Conservation (phyloP, 2,329 filamentous ascomycete species). For the Elsinoe perseae region DNA sequence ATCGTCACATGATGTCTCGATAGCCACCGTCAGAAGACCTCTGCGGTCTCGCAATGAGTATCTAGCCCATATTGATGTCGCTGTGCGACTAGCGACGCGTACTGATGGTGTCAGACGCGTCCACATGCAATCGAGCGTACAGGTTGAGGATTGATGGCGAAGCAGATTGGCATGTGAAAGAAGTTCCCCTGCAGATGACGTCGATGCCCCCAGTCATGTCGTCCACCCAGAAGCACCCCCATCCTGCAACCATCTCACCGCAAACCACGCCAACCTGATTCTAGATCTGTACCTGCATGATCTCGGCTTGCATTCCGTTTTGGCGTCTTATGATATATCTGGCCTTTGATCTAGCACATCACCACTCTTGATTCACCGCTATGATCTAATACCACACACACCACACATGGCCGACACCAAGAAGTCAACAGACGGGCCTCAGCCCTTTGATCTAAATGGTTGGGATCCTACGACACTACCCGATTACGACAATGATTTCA, state of each 20-base stretch:
- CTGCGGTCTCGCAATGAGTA: conserved; percentile 19
- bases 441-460: conserved; percentile 54
- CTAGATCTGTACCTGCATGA: conserved; percentile 9
- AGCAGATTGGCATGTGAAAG: conserved; percentile 8
- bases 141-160: neutral
- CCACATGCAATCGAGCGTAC: conserved; percentile 5
- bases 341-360: neutral
- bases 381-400: neutral
- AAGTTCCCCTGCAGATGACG: conserved; percentile 11
- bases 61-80: neutral
- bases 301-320: neutral
- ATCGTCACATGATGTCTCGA: conserved; percentile 87
- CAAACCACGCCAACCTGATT: neutral
- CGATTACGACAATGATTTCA: conserved; percentile 73
- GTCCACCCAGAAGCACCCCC: neutral
- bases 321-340: neutral
- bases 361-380: neutral
- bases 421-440: conserved; percentile 44
- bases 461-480: conserved; percentile 66
- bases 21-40: conserved; percentile 51
- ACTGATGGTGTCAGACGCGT: neutral
- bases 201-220: neutral
- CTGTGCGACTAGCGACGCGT: neutral
- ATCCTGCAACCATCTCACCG: neutral
- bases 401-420: conserved; percentile 38